Percentiles rank a stretch among this genome's conserved stretches.
phyloP scores from a whole-genome alignment of 2,329 filamentous ascomycete genomes.

The Bipolaris oryzae region DNA sequence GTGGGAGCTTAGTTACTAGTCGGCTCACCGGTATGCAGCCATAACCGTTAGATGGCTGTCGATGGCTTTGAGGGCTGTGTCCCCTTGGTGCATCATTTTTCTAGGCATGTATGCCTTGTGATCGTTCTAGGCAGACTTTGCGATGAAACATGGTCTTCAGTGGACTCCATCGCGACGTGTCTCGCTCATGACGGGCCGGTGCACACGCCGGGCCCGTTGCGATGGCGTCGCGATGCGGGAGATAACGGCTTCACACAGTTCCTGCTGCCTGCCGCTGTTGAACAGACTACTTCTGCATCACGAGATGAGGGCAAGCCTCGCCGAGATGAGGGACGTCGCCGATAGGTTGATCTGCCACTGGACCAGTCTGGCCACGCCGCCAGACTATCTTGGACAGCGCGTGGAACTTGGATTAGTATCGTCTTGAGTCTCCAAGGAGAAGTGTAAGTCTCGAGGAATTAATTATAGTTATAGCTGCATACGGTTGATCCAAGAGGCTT shows the following conservation, averaged over 20 bases:
- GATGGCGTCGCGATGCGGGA: constrained; percentile 18
- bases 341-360: constrained; percentile 19
- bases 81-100: constrained; percentile 28
- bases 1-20: constrained; percentile 22
- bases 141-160: constrained; percentile 16
- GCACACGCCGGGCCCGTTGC: background rate
- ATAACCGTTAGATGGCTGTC: constrained; percentile 16
- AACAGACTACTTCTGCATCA: constrained; percentile 37
- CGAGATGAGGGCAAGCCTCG: constrained; percentile 34
- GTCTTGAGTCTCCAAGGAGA: constrained; percentile 18
- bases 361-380: constrained; percentile 16
- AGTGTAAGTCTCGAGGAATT: constrained; percentile 8
- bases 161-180: background rate
- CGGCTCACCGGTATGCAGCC: constrained; percentile 39
- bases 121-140: constrained; percentile 30
- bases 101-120: constrained; percentile 26
- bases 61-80: constrained; percentile 31
- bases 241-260: constrained; percentile 24
- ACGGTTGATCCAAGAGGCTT: constrained; percentile 6
- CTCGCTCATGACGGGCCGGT: background rate
- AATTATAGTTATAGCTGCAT: constrained; percentile 33
- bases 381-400: constrained; percentile 19
- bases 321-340: constrained; percentile 26
- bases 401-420: constrained; percentile 18
- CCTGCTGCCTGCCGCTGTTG: constrained; percentile 21